A percentile compares a stretch with the other conserved stretches of the same genome.
Evolutionary conservation across 129 eudicot species (phyloP).

Genomic region (Pseudognaphalium luteoalbum): DNA sequence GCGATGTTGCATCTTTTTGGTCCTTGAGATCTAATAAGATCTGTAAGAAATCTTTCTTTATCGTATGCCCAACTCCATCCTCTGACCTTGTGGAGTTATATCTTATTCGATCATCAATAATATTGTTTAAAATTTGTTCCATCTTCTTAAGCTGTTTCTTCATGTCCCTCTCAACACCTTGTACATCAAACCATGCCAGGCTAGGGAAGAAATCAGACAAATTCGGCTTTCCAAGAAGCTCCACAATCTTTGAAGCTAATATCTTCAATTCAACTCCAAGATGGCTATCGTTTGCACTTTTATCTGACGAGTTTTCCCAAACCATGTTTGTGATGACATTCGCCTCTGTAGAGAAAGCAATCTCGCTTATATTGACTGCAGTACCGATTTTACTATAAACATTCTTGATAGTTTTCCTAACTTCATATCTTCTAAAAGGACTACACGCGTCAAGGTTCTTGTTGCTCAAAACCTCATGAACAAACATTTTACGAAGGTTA

Average conservation of each 20-base stretch:
- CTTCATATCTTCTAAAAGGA: background rate
- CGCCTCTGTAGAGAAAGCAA: background rate
- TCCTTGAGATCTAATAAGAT: background rate
- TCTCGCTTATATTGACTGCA: background rate
- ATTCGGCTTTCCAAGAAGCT: background rate
- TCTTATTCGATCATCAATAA: background rate
- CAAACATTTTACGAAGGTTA: constrained; percentile 9
- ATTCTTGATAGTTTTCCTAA: background rate
- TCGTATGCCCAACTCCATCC: background rate
- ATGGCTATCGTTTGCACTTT: background rate
- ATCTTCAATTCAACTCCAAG: constrained; percentile 8
- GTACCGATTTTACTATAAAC: background rate
- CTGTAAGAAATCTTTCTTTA: background rate
- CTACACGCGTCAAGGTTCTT: background rate
- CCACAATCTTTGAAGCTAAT: background rate
- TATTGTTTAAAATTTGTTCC: background rate
- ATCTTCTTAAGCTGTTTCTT: background rate
- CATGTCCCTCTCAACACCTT: background rate
- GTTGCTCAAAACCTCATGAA: background rate
- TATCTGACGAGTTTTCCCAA: background rate
- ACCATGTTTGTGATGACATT: constrained; percentile 1
- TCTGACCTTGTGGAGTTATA: background rate
- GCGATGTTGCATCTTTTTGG: background rate
- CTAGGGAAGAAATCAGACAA: background rate
- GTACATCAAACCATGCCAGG: background rate